phyloP scores from a whole-genome alignment of 371 early-diverging fungal species.

The Batrachochytrium dendrobatidis region DNA sequence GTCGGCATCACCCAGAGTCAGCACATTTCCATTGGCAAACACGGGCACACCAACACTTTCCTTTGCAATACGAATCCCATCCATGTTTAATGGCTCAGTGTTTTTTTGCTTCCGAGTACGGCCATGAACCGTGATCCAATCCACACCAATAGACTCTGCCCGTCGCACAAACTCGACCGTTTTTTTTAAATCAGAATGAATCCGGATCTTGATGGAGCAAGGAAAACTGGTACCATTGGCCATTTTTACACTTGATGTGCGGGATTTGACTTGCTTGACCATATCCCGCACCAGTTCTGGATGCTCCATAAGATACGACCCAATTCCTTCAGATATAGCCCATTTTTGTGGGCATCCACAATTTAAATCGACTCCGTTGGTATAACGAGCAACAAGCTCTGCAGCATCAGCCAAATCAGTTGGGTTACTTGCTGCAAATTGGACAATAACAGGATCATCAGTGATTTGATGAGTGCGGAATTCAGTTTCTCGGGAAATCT shows the following conservation, averaged over 20 bases:
- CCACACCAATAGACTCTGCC: conserved; percentile 84
- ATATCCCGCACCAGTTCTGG: conserved; percentile 71
- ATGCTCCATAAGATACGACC: conserved; percentile 86
- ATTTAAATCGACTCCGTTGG: conserved; percentile 80
- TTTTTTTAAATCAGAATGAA: conserved; percentile 66
- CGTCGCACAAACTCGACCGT: conserved; percentile 94
- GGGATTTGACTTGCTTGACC: conserved; percentile 22
- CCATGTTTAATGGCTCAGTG: conserved; percentile 28
- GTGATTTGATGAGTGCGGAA: conserved; percentile 60
- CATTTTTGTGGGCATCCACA: conserved; percentile 97
- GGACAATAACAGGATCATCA: conserved; percentile 84
- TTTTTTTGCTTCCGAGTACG: conserved; percentile 91
- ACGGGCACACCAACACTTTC: conserved; percentile 75
- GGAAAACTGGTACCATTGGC: conserved; percentile 25
- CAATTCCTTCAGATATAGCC: conserved; percentile 91
- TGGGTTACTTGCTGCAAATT: conserved; percentile 84
- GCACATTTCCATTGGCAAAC: conserved; percentile 94
- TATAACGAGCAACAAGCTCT: conserved; percentile 61
- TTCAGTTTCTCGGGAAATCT: conserved; percentile 72
- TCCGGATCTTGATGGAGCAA: conserved; percentile 35
- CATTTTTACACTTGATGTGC: conserved; percentile 10
- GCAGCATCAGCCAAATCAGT: conserved; percentile 80
- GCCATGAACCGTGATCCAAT: conserved; percentile 93
- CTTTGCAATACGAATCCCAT: conserved; percentile 36
- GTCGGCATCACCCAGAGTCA: conserved; percentile 82